Evolutionary conservation across 768 basidiomycete species (phyloP).

Genomic region (Dentipellis sp.): DNA sequence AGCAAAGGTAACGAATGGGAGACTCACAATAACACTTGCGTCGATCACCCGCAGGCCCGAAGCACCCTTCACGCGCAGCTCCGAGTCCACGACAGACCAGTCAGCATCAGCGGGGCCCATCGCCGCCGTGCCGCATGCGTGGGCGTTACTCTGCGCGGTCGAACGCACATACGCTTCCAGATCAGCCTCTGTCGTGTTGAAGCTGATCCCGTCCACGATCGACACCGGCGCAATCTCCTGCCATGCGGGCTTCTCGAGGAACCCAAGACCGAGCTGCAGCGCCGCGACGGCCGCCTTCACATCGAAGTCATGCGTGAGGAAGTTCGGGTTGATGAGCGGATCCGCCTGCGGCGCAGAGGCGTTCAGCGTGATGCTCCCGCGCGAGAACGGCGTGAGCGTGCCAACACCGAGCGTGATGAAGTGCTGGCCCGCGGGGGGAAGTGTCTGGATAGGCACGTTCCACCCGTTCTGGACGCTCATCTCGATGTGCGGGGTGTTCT

Average conservation of each 20-base stretch:
- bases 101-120: constrained; percentile 1
- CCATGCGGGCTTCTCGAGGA: constrained; percentile 23
- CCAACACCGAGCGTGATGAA: constrained; percentile 1
- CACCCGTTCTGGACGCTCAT: constrained; percentile 6
- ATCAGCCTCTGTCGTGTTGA: constrained; percentile 7
- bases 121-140: neutral
- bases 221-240: constrained; percentile 6
- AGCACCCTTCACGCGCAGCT: constrained; percentile 10
- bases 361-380: constrained; percentile 27
- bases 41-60: constrained; percentile 12
- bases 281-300: constrained; percentile 21
- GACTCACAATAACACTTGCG: constrained; percentile 9
- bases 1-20: neutral
- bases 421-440: constrained; percentile 1
- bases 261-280: constrained; percentile 17
- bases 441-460: neutral
- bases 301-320: constrained; percentile 27
- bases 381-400: constrained; percentile 7
- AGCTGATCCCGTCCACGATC: neutral
- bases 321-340: constrained; percentile 42
- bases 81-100: constrained; percentile 7
- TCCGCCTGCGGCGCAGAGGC: constrained; percentile 36
- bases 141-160: neutral
- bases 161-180: constrained; percentile 4
- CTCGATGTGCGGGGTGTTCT: constrained; percentile 8